Evolutionary conservation across 2,329 filamentous ascomycete genomes (phyloP).

Genomic region (Hypoxylon sp.): DNA sequence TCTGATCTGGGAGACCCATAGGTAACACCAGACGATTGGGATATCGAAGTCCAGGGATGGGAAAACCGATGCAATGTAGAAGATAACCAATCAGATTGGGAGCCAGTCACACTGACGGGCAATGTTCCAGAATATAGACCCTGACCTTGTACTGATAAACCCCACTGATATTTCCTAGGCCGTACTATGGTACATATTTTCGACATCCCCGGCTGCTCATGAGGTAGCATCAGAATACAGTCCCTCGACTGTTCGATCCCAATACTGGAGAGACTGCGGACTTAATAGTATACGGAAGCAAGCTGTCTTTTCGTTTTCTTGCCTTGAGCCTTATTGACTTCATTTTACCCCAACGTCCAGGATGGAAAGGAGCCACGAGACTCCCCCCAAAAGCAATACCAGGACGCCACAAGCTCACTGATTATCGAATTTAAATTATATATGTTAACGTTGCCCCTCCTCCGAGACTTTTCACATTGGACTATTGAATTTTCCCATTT

Average conservation of each 20-base stretch:
- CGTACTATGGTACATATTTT: constrained; percentile 35
- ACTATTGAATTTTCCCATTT: constrained; percentile 44
- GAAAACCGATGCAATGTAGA: constrained; percentile 26
- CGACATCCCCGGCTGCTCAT: constrained; percentile 17
- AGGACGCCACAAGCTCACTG: constrained; percentile 33
- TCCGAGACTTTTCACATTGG: constrained; percentile 34
- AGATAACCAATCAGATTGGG: constrained; percentile 34
- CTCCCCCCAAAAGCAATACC: constrained; percentile 36
- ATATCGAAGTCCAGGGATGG: constrained; percentile 36
- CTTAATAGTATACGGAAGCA: constrained; percentile 4
- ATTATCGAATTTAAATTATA: constrained; percentile 33
- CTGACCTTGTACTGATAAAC: constrained; percentile 33
- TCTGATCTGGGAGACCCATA: constrained; percentile 37
- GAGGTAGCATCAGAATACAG: constrained; percentile 13
- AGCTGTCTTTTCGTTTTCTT: background rate
- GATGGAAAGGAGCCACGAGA: constrained; percentile 11
- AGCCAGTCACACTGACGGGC: constrained; percentile 31
- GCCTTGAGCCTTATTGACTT: background rate
- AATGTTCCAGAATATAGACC: constrained; percentile 36
- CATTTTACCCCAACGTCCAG: constrained; percentile 6
- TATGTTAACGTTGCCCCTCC: constrained; percentile 29
- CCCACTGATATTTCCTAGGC: constrained; percentile 22
- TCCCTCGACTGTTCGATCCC: constrained; percentile 8
- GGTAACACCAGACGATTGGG: constrained; percentile 27
- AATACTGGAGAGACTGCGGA: background rate